A percentile compares a stretch with the other conserved stretches of the same genome.
phyloP scores from a whole-genome alignment of 805 yeast genomes.

The Candida gorgasii region DNA sequence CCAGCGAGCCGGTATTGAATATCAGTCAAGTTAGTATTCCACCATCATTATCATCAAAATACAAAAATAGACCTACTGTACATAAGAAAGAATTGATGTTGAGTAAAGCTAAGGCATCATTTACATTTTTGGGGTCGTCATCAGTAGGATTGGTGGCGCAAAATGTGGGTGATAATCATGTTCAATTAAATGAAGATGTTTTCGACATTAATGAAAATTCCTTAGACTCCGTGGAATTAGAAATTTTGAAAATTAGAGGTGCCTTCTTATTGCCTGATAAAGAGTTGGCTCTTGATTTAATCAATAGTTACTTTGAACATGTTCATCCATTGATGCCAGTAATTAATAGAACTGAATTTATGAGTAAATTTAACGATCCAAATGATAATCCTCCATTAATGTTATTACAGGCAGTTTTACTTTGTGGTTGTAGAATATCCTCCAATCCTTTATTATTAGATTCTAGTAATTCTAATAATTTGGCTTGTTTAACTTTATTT shows the following conservation, averaged over 20 bases:
- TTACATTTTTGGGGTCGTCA: conserved; percentile 56
- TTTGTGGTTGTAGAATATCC: conserved; percentile 67
- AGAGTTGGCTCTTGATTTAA: conserved; percentile 58
- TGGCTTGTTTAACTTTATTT: conserved; percentile 55
- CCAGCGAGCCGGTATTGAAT: conserved; percentile 41
- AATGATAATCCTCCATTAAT: conserved; percentile 62
- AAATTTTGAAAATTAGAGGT: conserved; percentile 62
- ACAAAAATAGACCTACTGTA: conserved; percentile 39
- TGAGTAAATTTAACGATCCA: conserved; percentile 55
- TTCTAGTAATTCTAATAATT: conserved; percentile 50
- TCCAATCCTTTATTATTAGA: conserved; percentile 53
- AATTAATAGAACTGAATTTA: conserved; percentile 60
- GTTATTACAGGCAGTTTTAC: conserved; percentile 64
- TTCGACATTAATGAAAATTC: conserved; percentile 35
- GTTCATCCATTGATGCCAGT: conserved; percentile 73
- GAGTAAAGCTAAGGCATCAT: conserved; percentile 28
- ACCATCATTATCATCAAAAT: conserved; percentile 43
- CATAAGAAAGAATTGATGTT: conserved; percentile 33
- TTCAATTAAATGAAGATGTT: conserved; percentile 43
- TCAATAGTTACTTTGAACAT: conserved; percentile 60
- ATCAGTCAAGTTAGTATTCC: conserved; percentile 44
- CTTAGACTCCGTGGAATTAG: conserved; percentile 61
- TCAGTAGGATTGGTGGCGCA: conserved; percentile 50
- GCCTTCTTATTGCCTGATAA: conserved; percentile 69
- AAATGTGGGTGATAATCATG: conserved; percentile 48